Evolutionary conservation across 495 filamentous ascomycete species (phyloP).

Genomic region (Penicillium antarcticum): DNA sequence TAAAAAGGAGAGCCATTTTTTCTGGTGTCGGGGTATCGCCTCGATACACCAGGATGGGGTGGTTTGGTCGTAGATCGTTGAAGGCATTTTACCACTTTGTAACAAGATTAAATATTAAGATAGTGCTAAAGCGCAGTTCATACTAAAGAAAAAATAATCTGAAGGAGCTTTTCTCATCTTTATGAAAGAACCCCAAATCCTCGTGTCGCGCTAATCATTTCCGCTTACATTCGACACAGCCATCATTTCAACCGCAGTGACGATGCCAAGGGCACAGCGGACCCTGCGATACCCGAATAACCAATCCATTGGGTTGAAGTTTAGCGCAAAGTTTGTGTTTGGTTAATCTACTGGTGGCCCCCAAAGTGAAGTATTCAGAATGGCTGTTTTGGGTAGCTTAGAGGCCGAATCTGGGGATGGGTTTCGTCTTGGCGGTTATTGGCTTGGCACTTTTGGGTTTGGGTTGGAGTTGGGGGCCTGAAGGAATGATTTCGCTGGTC

Average conservation of each 20-base stretch:
- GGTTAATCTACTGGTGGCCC: too few relatives aligned
- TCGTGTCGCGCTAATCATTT: conserved; percentile 5
- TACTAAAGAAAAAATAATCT: neutral
- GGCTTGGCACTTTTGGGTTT: too few relatives aligned
- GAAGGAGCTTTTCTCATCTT: neutral
- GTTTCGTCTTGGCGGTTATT: too few relatives aligned
- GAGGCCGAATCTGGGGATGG: too few relatives aligned
- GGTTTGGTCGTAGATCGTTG: neutral
- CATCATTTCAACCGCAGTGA: conserved; percentile 2
- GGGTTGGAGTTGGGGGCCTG: too few relatives aligned
- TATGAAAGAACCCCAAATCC: neutral
- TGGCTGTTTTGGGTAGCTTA: too few relatives aligned
- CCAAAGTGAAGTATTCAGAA: too few relatives aligned
- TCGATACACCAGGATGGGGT: conserved; percentile 9
- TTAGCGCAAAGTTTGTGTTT: too few relatives aligned
- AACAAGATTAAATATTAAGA: neutral
- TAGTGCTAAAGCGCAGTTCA: neutral
- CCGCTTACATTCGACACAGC: conserved; percentile 11
- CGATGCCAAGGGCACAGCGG: conserved; percentile 9
- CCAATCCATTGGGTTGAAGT: neutral
- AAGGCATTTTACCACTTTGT: neutral
- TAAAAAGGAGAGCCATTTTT: conserved; percentile 15
- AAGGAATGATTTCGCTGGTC: too few relatives aligned
- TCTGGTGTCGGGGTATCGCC: conserved; percentile 10
- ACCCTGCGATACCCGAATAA: neutral